Evolutionary conservation across 805 yeast species (phyloP), one percentile per base, ranked within the genome.

Genomic region (Torulaspora delbrueckii): DNA sequence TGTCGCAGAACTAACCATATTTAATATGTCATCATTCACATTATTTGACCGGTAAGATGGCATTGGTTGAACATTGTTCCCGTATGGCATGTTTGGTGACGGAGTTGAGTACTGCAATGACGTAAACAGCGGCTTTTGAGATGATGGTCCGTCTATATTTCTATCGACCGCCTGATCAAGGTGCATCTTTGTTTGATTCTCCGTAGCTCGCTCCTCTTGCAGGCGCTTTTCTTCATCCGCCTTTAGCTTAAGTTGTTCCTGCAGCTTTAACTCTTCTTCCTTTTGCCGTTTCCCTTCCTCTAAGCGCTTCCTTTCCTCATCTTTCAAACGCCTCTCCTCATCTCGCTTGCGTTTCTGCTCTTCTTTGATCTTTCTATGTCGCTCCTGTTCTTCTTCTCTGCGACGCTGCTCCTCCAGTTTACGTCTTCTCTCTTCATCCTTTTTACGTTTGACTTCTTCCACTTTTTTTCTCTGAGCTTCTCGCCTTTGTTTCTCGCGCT

Each of bases 401-500:
- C 66, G 64, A 60, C 73, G 62, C 52, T 68, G 69, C 42, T 73
- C 68, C 52, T 69, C 72, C 38, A 70, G 55, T 46, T 66, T 66
- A 22, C 68, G 62, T 58, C 66, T 58, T 56, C 72, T 56, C 49
- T 73, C 69, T 55, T 72, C 70, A 56, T 72, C 68, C 37, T 59
- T 64, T 47, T 61, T 66, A 26, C 56, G 59, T 37, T 62, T 64
- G 58, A 61, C 66, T 50, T 67, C 74, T 57, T 70, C 78, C 48
- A 59, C 72, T 51, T 60, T 68, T 50, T 58, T 64, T 59, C 60
- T 54, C 52, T 58, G 66, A 42, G 54, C 65, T 40, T 64, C 72
- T 55, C 67, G 68, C 67, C 62, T 68, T 56, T 61, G 72, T 68
- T 33, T 60, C 68, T 60, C 74, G 68, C 61, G 71, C 66, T 56